Conservation (phyloP, 306 rosid genomes). For the Quercus mongolica region DNA sequence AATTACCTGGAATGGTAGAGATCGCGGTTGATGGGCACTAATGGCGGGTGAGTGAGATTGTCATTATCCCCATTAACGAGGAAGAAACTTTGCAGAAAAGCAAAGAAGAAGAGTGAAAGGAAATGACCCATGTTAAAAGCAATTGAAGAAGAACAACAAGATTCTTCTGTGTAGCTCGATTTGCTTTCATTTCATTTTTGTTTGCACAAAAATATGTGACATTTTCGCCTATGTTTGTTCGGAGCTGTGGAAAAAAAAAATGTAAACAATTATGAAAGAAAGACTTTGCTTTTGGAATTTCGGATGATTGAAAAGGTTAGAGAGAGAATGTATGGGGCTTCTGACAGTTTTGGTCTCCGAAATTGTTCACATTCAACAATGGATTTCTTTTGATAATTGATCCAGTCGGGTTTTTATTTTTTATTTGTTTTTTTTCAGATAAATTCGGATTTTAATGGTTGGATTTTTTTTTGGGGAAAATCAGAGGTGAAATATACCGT, state of each 20-base stretch:
- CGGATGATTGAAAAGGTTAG: neutral
- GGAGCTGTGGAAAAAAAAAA: neutral
- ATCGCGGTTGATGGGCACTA: conserved; percentile 66
- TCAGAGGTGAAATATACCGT: too few relatives aligned
- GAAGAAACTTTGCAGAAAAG: conserved; percentile 36
- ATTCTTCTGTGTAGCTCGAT: neutral
- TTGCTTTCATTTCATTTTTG: conserved; percentile 9
- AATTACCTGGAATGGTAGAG: conserved; percentile 86
- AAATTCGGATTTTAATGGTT: too few relatives aligned
- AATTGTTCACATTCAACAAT: conserved; percentile 52
- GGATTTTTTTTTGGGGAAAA: too few relatives aligned
- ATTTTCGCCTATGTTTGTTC: neutral
- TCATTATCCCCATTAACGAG: conserved; percentile 37
- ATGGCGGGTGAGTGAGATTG: conserved; percentile 27
- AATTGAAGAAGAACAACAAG: neutral
- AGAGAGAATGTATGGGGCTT: neutral
- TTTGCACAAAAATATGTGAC: neutral
- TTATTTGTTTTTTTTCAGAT: too few relatives aligned
- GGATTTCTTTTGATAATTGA: too few relatives aligned
- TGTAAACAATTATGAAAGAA: neutral
- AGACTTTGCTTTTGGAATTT: neutral
- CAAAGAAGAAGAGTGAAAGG: conserved; percentile 36
- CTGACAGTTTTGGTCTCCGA: neutral
- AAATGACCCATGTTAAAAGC: conserved; percentile 53
- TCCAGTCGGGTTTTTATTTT: too few relatives aligned